A percentile compares a stretch with the other conserved stretches of the same genome.
These are phyloP conservation scores for Sclerotinia nivalis DNA, from an alignment of 2,329 filamentous ascomycete genomes.

Conservation along the genomic window DNA sequence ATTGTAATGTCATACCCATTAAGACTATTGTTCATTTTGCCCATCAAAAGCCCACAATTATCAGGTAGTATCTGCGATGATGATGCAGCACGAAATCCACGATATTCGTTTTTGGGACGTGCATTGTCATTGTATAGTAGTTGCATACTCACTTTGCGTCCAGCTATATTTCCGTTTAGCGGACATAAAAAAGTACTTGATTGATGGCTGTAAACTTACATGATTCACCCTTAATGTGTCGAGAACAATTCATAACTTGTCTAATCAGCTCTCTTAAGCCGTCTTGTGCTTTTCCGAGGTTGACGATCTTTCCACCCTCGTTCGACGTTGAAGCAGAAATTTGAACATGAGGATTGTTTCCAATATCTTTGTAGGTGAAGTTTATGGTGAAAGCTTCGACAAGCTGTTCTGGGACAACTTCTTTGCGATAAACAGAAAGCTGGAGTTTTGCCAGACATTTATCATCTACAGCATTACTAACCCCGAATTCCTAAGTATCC, in stretches of 20 bases:
- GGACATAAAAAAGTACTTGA: not conserved
- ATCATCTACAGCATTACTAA: constrained; percentile 31
- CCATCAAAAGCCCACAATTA: constrained; percentile 15
- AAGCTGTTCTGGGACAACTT: constrained; percentile 27
- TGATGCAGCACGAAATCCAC: constrained; percentile 29
- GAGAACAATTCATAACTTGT: constrained; percentile 11
- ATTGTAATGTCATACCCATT: constrained; percentile 1
- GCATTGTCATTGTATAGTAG: constrained; percentile 30
- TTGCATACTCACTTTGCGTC: constrained; percentile 27
- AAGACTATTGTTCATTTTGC: not conserved
- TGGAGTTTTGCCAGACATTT: constrained; percentile 34
- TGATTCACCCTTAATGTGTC: not conserved
- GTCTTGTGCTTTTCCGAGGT: constrained; percentile 22
- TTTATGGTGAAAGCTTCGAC: constrained; percentile 35
- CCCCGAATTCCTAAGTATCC: constrained; percentile 31
- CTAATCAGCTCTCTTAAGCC: constrained; percentile 13
- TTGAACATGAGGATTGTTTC: not conserved
- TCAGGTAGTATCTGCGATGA: constrained; percentile 24
- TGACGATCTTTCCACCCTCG: not conserved
- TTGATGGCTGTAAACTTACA: not conserved
- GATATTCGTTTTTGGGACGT: constrained; percentile 28
- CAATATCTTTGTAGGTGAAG: constrained; percentile 30
- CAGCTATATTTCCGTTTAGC: constrained; percentile 6
- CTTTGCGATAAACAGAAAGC: constrained; percentile 31
- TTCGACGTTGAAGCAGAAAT: constrained; percentile 17